Evolutionary conservation across 331 rosid genomes (phyloP), one percentile per base, ranked within the genome.

Genomic region (Erythrophleum ivorense): DNA sequence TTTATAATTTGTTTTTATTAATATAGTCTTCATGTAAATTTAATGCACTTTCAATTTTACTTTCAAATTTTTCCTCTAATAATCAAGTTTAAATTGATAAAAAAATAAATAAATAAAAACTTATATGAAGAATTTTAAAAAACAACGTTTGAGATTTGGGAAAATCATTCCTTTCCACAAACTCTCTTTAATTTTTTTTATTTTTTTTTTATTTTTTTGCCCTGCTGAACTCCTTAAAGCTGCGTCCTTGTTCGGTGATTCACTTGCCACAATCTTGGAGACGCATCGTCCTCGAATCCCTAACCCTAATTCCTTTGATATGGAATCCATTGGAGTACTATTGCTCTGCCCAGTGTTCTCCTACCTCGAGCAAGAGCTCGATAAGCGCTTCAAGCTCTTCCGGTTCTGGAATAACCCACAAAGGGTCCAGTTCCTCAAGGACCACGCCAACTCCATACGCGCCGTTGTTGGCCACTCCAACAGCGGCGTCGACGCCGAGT

Each of bases 241-340:
- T 13, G 1, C 33, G 12, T 40, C 50, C 31, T 40, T 40, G 50
- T 3, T 21, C 18, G 5, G 53, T 10, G 73, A 43, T 0, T 16
- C 76, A 33, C 8, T 38, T 41, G 19, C 53, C 46, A 50, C 77
- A 31, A 15, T 33, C 62, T 18, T 6, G 15, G 31, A 6, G 40
- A 18, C 9, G 46, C 72, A 7, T 18, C 60, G 16, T 31, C 77
- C 2, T 24, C 24, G 34, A 1, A n/a, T 18, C n/a, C 77, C 21
- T 64, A 29, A 31, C 49, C 75, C 83, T 24, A 75, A 40, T 48
- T 29, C 63, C 31, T 16, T 6, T n/a, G 33, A 31, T 14, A 91
- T 91, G 97, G 92, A 85, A 13, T 88, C 96, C 66, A 87, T 91
- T 12, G 88, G 87, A 14, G 89, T 91, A 0, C 82, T 91, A 52